Evolutionary conservation across 345 rosid species (phyloP).

Genomic region (Brassica cretica): DNA sequence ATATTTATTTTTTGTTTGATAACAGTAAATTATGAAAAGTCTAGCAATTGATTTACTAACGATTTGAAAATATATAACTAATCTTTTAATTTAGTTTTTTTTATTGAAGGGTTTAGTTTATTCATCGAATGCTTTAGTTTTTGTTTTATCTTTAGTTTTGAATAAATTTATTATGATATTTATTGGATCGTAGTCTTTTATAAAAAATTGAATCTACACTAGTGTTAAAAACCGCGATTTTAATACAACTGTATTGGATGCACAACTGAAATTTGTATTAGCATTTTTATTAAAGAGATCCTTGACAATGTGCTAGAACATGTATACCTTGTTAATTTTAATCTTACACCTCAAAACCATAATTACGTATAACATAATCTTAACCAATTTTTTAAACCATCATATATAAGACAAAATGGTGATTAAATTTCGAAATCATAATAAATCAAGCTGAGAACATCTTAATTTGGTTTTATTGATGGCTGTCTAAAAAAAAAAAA

Average conservation of each 20-base stretch:
- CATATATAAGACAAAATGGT: background rate
- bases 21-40: background rate
- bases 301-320: background rate
- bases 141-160: background rate
- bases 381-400: background rate
- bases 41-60: background rate
- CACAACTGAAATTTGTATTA: background rate
- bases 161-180: background rate
- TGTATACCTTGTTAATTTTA: background rate
- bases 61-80: background rate
- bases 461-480: conserved; percentile 5
- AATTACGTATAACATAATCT: background rate
- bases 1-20: background rate
- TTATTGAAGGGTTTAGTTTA: background rate
- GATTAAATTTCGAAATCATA: background rate
- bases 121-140: background rate
- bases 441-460: background rate
- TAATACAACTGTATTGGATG: background rate
- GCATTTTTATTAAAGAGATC: background rate
- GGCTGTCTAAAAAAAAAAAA: background rate
- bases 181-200: background rate
- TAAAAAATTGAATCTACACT: background rate
- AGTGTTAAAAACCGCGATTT: background rate
- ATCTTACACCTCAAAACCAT: background rate
- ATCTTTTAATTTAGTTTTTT: background rate